These are phyloP conservation scores for Spiraea crenata DNA, from an alignment of 331 rosid species.

Conservation along the genomic window DNA sequence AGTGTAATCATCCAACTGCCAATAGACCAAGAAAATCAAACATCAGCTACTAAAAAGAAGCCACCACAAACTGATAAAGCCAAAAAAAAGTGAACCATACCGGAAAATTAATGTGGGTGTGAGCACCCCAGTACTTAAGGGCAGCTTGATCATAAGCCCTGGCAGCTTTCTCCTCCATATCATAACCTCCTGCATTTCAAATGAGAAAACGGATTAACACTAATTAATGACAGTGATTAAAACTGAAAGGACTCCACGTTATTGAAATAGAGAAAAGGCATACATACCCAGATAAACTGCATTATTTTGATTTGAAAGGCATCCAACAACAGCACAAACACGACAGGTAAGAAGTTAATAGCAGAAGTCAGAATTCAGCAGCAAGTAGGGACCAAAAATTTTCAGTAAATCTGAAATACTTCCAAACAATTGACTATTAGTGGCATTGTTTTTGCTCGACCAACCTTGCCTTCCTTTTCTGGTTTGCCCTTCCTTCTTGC, in stretches of 20 bases:
- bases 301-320: slow-evolving; percentile 36
- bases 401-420: slow-evolving; percentile 1
- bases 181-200: slow-evolving; percentile 76
- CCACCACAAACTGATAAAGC: background rate
- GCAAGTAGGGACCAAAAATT: slow-evolving; percentile 23
- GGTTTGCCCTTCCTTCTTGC: slow-evolving; percentile 98
- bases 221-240: background rate
- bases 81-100: slow-evolving; percentile 31
- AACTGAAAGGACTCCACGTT: background rate
- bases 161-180: slow-evolving; percentile 99
- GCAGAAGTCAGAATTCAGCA: slow-evolving; percentile 27
- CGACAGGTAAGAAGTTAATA: slow-evolving; percentile 35
- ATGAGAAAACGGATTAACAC: background rate
- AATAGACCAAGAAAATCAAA: background rate
- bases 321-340: slow-evolving; percentile 35
- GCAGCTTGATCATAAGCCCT: slow-evolving; percentile 98
- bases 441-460: slow-evolving; percentile 15
- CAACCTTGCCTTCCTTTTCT: slow-evolving; percentile 99
- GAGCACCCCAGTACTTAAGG: slow-evolving; percentile 93
- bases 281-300: slow-evolving; percentile 86
- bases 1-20: slow-evolving; percentile 77
- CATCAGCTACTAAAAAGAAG: background rate
- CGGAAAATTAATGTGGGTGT: slow-evolving; percentile 87
- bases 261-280: slow-evolving; percentile 8
- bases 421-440: slow-evolving; percentile 9